Evolutionary conservation across 345 rosid species (phyloP).

Genomic region (Citrus sp.): DNA sequence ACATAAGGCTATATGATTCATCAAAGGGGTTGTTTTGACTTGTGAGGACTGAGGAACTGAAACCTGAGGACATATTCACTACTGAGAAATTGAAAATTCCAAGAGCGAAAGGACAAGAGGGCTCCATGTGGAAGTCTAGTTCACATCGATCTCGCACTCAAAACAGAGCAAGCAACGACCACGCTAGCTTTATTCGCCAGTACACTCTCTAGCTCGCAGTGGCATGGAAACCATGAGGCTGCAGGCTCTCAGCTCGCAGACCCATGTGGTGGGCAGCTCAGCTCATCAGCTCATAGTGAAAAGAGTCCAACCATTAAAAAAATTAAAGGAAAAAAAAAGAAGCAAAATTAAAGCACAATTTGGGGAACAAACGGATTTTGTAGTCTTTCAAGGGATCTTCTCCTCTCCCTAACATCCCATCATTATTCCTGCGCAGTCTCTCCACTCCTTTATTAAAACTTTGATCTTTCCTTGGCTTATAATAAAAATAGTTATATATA

Average conservation of each 20-base stretch:
- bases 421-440: constrained; percentile 40
- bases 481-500: too few relatives aligned
- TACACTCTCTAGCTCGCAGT: neutral
- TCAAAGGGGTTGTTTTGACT: neutral
- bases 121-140: constrained; percentile 54
- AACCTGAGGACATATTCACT: neutral
- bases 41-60: neutral
- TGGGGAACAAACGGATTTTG: constrained; percentile 75
- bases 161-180: constrained; percentile 1
- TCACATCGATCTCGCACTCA: constrained; percentile 30
- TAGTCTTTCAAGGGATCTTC: constrained; percentile 84
- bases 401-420: constrained; percentile 40
- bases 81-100: constrained; percentile 52
- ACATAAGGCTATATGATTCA: neutral
- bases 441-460: neutral
- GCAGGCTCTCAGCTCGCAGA: constrained; percentile 8
- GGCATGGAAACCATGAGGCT: constrained; percentile 5
- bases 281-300: neutral
- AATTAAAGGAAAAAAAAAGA: neutral
- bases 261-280: constrained; percentile 69
- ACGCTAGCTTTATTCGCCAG: constrained; percentile 40
- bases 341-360: constrained; percentile 24
- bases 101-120: constrained; percentile 65
- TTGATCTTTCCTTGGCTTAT: constrained; percentile 1
- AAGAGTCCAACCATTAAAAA: neutral